Conservation (phyloP, 164 flowering plant species). For the Liquidambar formosana region DNA sequence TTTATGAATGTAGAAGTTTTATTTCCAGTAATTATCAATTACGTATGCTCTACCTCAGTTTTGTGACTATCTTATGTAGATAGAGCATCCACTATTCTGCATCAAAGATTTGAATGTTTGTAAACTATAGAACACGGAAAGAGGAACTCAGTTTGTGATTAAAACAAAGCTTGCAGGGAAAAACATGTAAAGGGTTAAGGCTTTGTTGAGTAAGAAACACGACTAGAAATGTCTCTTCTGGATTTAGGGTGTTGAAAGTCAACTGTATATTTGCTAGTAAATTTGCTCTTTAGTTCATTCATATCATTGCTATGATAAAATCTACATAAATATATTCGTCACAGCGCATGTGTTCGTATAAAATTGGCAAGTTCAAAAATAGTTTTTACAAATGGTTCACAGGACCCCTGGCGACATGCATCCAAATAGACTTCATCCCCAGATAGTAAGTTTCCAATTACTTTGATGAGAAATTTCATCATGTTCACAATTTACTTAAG, state of each 20-base stretch:
- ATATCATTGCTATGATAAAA: background rate
- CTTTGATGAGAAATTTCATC: background rate
- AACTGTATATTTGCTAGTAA: background rate
- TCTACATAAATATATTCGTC: background rate
- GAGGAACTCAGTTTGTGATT: no score
- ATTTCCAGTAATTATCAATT: no score
- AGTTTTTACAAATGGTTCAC: conserved; percentile 93
- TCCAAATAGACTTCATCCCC: conserved; percentile 85
- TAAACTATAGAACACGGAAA: no score
- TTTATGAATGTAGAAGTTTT: no score
- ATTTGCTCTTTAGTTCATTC: background rate
- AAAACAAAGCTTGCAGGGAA: no score
- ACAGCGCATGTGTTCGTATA: conserved; percentile 1
- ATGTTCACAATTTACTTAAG: background rate
- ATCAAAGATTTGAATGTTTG: no score
- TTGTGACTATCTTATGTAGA: no score
- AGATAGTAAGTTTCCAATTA: conserved; percentile 53
- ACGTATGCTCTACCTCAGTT: no score
- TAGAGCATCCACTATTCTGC: no score
- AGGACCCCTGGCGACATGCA: conserved; percentile 99
- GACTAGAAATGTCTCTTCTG: no score
- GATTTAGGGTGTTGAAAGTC: background rate
- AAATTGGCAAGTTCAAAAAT: conserved; percentile 76
- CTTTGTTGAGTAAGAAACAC: no score
- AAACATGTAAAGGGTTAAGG: background rate